phyloP scores from a whole-genome alignment of 179 eudicot genomes.

The Sideroxylon spinosum region DNA sequence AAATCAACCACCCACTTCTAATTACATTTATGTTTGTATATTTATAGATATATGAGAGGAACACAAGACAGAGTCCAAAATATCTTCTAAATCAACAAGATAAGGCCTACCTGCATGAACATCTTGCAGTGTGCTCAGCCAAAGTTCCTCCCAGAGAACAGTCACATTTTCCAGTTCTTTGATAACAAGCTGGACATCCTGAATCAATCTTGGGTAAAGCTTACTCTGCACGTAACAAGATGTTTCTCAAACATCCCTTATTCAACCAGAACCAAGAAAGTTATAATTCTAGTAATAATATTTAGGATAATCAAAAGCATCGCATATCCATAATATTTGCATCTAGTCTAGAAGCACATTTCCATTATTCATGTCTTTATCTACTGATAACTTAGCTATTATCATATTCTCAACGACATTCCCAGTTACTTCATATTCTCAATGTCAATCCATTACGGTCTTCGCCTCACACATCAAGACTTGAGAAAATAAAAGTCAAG shows the following conservation, averaged over 20 bases:
- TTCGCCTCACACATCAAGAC: neutral
- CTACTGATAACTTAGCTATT: neutral
- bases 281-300: neutral
- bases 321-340: neutral
- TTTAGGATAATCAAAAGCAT: neutral
- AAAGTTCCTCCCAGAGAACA: slow-evolving; percentile 98
- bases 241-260: neutral
- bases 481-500: neutral
- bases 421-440: neutral
- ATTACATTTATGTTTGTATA: neutral
- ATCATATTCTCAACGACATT: neutral
- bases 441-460: neutral
- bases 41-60: neutral
- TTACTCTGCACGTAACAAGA: slow-evolving; percentile 55
- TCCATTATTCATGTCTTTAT: neutral
- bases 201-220: slow-evolving; percentile 85
- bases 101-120: slow-evolving; percentile 81
- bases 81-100: slow-evolving; percentile 1
- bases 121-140: slow-evolving; percentile 99
- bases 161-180: slow-evolving; percentile 92
- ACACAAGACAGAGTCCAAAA: neutral
- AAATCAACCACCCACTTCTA: neutral
- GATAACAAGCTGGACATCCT: slow-evolving; percentile 93
- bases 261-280: slow-evolving; percentile 11
- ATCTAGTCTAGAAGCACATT: neutral